Evolutionary conservation across 306 rosid genomes (phyloP), one percentile per base, ranked within the genome.

Genomic region (Quercus robur): DNA sequence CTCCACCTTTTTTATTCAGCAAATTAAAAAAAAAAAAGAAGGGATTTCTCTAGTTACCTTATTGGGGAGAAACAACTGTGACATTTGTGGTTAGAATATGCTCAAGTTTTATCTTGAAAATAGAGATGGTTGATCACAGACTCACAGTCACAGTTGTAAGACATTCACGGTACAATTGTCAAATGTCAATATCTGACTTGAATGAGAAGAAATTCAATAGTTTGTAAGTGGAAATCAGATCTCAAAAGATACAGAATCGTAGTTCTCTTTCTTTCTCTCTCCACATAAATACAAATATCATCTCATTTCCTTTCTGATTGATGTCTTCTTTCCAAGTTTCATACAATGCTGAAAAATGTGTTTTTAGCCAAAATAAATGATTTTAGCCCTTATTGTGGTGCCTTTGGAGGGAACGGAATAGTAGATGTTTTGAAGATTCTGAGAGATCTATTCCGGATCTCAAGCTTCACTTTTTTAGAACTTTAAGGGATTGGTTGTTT

Each of bases 41-140:
- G 11, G 44, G 64, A 73, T 30, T 62, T 12, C 31, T 68, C 70
- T 57, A 57, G 73, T 64, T 80, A 38, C 79, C 21, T 80, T 76
- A 14, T 67, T 38, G 19, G 54, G 66, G 52, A 61, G 51, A 75
- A n/a, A 71, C 18, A 18, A 44, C 19, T 17, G 25, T 21, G 46
- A 56, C 31, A 3, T 78, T 44, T 44, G 10, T 30, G 35, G 15
- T 14, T 28, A 15, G 63, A 13, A n/a, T 49, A 19, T 71, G 72
- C 82, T 4, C 14, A 46, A 38, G 38, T 28, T 38, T 38, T 38
- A 38, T 7, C 7, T 38, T 38, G 46, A 38, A 38, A 38, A 38
- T 38, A 38, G 46, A 38, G 46, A 38, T 38, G 46, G 46, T 38
- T 38, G 46, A 38, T 38, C 46, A 38, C 46, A 38, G 11, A 7